These are phyloP conservation scores for Boletus tylopilopsis DNA, from an alignment of 768 basidiomycete species.

Conservation along the genomic window DNA sequence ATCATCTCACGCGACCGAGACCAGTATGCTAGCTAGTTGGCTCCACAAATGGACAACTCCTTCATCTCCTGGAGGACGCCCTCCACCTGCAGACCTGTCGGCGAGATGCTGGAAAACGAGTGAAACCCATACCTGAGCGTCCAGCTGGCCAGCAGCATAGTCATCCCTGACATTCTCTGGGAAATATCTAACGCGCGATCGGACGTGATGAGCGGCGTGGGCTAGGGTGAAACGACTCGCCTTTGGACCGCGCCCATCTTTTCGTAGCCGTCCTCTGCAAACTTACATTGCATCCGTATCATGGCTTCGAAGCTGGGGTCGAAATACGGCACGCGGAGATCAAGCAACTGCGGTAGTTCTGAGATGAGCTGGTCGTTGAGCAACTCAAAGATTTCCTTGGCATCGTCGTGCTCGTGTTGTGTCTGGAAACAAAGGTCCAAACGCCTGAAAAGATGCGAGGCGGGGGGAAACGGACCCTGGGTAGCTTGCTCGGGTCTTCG, in stretches of 20 bases:
- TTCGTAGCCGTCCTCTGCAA: conserved; percentile 98
- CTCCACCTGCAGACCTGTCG: conserved; percentile 62
- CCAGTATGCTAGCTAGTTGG: conserved; percentile 22
- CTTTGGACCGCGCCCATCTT: conserved; percentile 93
- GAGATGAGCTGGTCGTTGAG: conserved; percentile 89
- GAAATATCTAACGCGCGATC: conserved; percentile 61
- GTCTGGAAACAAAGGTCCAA: conserved; percentile 39
- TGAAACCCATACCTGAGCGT: conserved; percentile 66
- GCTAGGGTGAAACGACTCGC: conserved; percentile 31
- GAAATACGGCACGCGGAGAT: conserved; percentile 95
- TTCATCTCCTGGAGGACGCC: conserved; percentile 96
- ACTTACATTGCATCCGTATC: conserved; percentile 97
- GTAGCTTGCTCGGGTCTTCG: conserved; percentile 89
- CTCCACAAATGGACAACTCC: conserved; percentile 91
- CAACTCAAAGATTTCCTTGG: conserved; percentile 89
- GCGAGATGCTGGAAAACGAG: not conserved
- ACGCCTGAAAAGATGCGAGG: not conserved
- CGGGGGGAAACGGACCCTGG: conserved; percentile 48
- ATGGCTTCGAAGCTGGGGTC: conserved; percentile 99
- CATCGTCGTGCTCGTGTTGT: conserved; percentile 93
- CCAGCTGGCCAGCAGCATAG: conserved; percentile 94
- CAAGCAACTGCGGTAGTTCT: conserved; percentile 89
- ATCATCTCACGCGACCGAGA: not conserved
- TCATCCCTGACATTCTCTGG: conserved; percentile 89
- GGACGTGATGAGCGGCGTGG: not conserved